Evolutionary conservation across 768 basidiomycete species (phyloP), one percentile per base, ranked within the genome.

Genomic region (Rickenella mellea): DNA sequence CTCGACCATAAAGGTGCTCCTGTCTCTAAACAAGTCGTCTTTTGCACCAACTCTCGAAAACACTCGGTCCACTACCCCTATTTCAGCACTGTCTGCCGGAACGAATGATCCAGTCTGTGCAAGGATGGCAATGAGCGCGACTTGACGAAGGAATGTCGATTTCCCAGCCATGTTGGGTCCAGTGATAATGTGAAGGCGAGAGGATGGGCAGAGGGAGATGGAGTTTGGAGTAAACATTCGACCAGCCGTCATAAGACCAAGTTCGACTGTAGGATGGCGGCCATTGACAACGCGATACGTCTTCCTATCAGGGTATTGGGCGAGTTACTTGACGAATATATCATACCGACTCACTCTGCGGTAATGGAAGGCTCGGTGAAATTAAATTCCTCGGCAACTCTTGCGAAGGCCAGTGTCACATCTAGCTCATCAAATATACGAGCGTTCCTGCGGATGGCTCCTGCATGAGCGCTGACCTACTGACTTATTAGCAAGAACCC

Each of bases 1-100:
- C 63, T 93, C 90, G n/a, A 93, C 84, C 90, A 97, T 96, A 59
- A 97, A 99, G 0, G 94, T 98, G 53, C 89, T 93, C 45, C 89
- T 66, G 56, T 96, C 92, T 41, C 86, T 75, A 60, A 89, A 96
- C 22, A 99, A 63, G 54, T 99, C 93, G 52, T 99, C 94, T 56
- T 87, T 83, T 2, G 96, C 94, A 0, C 94, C 96, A 10, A 99
- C 76, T 37, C 94, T 74, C n/a, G 89, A 90, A 60, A 96, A 97
- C 6, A 99, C 63, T 49, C 76, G 82, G 62, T 99, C 94, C 7
- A 94, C 80, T 14, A 97, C 70, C 8, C 96, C 92, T 32, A 98
- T 64, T 25, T 64, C 63, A 0, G 90, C 96, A 20, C 62, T 59
- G 46, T 85, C 79, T 19, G 94, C 94, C 1, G 94, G 96, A 0